Percentiles rank a stretch among this genome's conserved stretches.
These are phyloP conservation scores for Morella rubra DNA, from an alignment of 306 rosid genomes.

Conservation along the genomic window DNA sequence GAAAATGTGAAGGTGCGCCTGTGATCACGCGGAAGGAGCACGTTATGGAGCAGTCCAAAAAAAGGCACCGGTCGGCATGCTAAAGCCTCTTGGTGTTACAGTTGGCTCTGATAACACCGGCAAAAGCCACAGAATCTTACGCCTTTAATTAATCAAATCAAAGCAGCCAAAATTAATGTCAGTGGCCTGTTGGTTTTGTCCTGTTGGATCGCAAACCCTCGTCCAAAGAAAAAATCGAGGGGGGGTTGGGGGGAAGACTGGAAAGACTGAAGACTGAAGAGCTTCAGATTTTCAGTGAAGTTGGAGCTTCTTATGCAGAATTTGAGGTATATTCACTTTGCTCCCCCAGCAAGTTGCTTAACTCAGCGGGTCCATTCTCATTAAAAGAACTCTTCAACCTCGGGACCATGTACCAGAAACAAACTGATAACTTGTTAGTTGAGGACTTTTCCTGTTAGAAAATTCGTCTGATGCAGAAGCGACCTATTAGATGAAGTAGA, in stretches of 20 bases:
- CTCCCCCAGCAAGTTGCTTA: not conserved
- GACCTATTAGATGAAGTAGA: not conserved
- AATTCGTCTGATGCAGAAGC: not conserved
- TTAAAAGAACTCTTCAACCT: not conserved
- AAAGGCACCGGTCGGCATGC: not conserved
- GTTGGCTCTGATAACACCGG: slow-evolving; percentile 1
- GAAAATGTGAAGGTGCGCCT: not conserved
- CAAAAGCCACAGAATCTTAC: not conserved
- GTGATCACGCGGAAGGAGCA: not conserved
- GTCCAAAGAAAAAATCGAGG: not conserved
- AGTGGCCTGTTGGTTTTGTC: no score
- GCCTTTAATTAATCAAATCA: no score
- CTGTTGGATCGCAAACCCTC: no score
- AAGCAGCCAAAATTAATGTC: no score
- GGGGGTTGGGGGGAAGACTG: not conserved
- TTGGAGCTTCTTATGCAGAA: not conserved
- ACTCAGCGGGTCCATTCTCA: not conserved
- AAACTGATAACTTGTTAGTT: not conserved
- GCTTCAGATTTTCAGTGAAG: not conserved
- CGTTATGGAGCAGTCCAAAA: not conserved
- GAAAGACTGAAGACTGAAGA: not conserved
- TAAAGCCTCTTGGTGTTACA: not conserved
- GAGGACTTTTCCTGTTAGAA: not conserved
- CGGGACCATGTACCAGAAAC: not conserved
- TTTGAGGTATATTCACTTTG: not conserved